phyloP scores from a whole-genome alignment of 2,329 filamentous ascomycete species.

The Talaromyces atroroseus region DNA sequence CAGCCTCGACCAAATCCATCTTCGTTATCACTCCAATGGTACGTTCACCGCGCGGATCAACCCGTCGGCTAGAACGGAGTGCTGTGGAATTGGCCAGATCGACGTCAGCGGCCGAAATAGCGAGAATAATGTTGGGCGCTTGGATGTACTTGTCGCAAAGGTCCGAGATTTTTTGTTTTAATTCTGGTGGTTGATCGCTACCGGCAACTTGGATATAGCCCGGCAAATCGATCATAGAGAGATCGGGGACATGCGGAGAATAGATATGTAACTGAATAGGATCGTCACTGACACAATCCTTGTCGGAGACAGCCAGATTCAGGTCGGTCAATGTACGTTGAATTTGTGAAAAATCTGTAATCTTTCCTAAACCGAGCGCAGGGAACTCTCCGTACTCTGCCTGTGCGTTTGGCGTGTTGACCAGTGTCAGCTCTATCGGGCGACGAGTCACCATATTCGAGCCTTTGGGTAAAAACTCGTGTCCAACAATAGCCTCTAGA shows the following conservation, averaged over 20 bases:
- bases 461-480: constrained; percentile 97
- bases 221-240: constrained; percentile 92
- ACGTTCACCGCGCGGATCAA: constrained; percentile 88
- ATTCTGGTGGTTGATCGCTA: constrained; percentile 78
- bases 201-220: constrained; percentile 96
- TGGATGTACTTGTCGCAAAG: constrained; percentile 98
- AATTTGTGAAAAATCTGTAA: constrained; percentile 77
- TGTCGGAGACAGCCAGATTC: constrained; percentile 84
- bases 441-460: constrained; percentile 96
- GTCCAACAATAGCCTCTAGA: constrained; percentile 90
- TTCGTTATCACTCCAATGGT: constrained; percentile 99
- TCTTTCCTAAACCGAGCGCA: constrained; percentile 78
- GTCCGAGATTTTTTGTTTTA: constrained; percentile 94
- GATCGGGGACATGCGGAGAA: constrained; percentile 88
- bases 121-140: constrained; percentile 89
- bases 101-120: constrained; percentile 95
- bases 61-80: constrained; percentile 77
- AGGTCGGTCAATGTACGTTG: constrained; percentile 92
- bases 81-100: constrained; percentile 96
- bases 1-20: constrained; percentile 91
- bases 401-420: constrained; percentile 84
- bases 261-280: constrained; percentile 94
- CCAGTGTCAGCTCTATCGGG: constrained; percentile 90
- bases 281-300: constrained; percentile 90
- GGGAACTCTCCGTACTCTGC: constrained; percentile 96